These are phyloP conservation scores for Macrophomina pseudophaseolina DNA, from an alignment of 2,329 filamentous ascomycete genomes.

Conservation along the genomic window DNA sequence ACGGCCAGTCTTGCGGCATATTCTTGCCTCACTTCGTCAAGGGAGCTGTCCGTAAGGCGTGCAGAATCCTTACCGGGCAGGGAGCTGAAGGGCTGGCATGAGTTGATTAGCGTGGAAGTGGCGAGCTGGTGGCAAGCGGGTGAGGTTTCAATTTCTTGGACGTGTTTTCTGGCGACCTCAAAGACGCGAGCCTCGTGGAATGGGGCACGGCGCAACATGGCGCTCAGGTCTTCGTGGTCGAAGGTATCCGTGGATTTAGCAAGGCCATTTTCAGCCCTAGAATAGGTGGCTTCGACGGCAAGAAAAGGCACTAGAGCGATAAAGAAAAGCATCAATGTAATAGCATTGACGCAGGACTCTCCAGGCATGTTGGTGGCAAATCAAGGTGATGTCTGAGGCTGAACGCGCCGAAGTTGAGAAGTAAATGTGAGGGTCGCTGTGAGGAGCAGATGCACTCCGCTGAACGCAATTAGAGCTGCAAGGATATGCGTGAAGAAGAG, in stretches of 20 bases:
- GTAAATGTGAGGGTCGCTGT: background rate
- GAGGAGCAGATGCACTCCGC: background rate
- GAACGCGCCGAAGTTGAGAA: background rate
- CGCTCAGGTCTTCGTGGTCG: conserved; percentile 26
- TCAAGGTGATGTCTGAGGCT: background rate
- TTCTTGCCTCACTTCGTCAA: conserved; percentile 56
- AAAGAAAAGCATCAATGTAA: background rate
- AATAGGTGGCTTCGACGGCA: background rate
- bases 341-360: background rate
- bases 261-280: background rate
- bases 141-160: conserved; percentile 50
- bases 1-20: conserved; percentile 68
- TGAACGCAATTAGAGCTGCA: background rate
- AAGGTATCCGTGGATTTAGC: background rate
- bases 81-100: conserved; percentile 57
- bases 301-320: background rate
- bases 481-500: background rate
- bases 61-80: conserved; percentile 30
- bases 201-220: conserved; percentile 30
- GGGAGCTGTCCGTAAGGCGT: conserved; percentile 18
- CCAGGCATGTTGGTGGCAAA: background rate
- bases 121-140: conserved; percentile 61
- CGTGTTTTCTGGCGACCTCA: conserved; percentile 25
- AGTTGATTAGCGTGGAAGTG: conserved; percentile 56
- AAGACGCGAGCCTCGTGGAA: conserved; percentile 31